Evolutionary conservation across 1,284 basidiomycete species (phyloP), one percentile per base, ranked within the genome.

Genomic region (Phellinidium pouzarii): DNA sequence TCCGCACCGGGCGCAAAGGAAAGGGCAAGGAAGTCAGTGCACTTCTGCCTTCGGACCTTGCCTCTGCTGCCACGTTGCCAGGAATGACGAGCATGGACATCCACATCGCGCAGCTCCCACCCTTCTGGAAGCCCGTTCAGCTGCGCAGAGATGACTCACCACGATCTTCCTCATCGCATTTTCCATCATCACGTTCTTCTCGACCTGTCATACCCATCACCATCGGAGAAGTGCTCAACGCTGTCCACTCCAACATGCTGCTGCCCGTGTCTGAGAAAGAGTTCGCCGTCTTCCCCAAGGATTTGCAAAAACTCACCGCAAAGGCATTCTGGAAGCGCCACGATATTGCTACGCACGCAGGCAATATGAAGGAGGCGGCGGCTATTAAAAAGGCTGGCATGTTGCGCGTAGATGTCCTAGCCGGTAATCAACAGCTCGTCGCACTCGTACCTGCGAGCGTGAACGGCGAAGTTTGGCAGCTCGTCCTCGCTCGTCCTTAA

Each of bases 211-310:
- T 22, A 26, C 47, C 53, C 6, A 42, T 55, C 38, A 51, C 53
- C 9, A 49, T 55, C 14, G 49, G 44, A 36, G 53, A 55, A 8
- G 48, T 55, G 20, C 42, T 55, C 40, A 44, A 55, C 8, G 53
- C 43, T 20, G 29, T 55, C 37, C 45, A 51, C 31, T 38, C 22
- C 14, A 47, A 55, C 49, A 27, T 55, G 43, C 53, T 46, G 3
- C 12, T n/a, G 4, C 25, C 44, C 4, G 36, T 55, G 22, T 47
- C 48, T 19, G 17, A 47, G 29, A 47, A 37, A 17, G 53, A 55
- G 17, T 55, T 36, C 48, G 27, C 23, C 19, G 34, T 42, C n/a
- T 43, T 55, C 27, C 53, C 53, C 4, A 22, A 45, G 23, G 26
- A 25, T 6, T 12, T 55, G n/a, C 53, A 55, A 34, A 40, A 38